Conservation (phyloP, 2,329 filamentous ascomycete species). For the Penicillium sp. region DNA sequence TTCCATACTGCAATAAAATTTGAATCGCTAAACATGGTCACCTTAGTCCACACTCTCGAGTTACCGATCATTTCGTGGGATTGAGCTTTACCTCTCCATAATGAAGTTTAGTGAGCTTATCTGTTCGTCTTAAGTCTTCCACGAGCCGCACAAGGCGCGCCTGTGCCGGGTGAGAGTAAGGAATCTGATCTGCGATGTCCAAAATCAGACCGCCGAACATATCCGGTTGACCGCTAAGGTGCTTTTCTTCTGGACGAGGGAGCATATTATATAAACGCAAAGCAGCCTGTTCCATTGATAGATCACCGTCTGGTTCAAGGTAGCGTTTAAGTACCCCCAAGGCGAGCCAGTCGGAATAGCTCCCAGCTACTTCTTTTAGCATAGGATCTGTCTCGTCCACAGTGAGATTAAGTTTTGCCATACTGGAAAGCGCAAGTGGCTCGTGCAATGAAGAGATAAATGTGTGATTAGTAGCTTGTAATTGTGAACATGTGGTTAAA, state of each 20-base stretch:
- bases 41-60: no score
- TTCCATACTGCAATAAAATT: neutral
- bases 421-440: no score
- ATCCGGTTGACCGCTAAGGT: neutral
- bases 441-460: no score
- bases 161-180: neutral
- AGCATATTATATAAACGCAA: neutral
- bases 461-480: no score
- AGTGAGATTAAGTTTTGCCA: neutral
- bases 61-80: no score
- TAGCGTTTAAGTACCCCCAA: neutral
- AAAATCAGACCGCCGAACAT: neutral
- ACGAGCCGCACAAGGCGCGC: no score
- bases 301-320: neutral
- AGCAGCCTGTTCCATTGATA: neutral
- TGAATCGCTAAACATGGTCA: no score
- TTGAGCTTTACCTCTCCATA: no score
- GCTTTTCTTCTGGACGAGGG: neutral
- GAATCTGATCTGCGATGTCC: neutral
- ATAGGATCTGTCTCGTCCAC: conserved; percentile 1
- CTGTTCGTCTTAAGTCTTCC: no score
- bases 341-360: conserved; percentile 1
- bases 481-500: no score
- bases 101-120: no score
- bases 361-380: neutral